A percentile compares a stretch with the other conserved stretches of the same genome.
Evolutionary conservation across 345 rosid species (phyloP).

Genomic region (Moricandia moricandioides): DNA sequence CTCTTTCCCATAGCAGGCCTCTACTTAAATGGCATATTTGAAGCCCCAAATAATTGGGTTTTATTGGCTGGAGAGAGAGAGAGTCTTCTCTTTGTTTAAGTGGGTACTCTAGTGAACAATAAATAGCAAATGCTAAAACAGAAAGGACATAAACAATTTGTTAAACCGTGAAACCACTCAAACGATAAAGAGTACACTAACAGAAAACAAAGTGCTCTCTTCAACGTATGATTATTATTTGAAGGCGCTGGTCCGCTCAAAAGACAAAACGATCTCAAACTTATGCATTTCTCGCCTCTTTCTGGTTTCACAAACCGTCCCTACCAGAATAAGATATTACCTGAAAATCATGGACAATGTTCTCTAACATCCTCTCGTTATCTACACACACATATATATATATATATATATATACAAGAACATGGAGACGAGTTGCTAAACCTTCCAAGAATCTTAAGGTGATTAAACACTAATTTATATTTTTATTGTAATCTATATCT

Average conservation of each 20-base stretch:
- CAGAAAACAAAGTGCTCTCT: conserved; percentile 11
- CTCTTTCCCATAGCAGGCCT: too few relatives aligned
- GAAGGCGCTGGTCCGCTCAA: conserved; percentile 29
- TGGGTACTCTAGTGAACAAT: not conserved
- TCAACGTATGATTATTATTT: conserved; percentile 15
- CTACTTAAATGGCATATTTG: too few relatives aligned
- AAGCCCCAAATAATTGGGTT: too few relatives aligned
- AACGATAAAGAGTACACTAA: conserved; percentile 5
- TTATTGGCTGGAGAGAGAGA: not conserved
- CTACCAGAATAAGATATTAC: conserved; percentile 25
- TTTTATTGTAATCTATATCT: not conserved
- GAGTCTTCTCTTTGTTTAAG: not conserved
- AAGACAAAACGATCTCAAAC: conserved; percentile 25
- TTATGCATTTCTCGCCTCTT: conserved; percentile 32
- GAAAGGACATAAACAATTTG: not conserved
- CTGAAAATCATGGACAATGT: conserved; percentile 24
- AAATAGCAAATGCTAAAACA: not conserved
- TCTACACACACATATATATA: not conserved
- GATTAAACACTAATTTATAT: not conserved
- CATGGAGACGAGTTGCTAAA: conserved; percentile 35
- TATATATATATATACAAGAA: conserved; percentile 14
- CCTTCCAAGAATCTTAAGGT: conserved; percentile 4
- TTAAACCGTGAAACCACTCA: conserved; percentile 4
- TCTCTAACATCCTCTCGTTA: conserved; percentile 1
- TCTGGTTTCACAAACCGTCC: conserved; percentile 36